These are phyloP conservation scores for Cicer judaicum DNA, from an alignment of 306 rosid genomes.

Conservation along the genomic window DNA sequence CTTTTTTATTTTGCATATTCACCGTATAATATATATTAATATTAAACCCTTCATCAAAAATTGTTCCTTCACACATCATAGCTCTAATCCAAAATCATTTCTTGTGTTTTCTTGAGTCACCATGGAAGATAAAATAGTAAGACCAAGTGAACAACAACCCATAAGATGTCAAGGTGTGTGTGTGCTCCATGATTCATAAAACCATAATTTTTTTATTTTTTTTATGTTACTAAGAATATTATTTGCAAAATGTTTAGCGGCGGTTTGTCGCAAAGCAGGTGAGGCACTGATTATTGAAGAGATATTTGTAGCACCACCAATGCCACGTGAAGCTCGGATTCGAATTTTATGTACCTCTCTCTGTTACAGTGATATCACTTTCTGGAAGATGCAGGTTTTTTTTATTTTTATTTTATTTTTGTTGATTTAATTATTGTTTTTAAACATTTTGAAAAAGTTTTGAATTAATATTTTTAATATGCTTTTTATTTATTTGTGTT, in stretches of 20 bases:
- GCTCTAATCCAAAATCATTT: no score
- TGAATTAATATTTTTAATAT: not conserved
- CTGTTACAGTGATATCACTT: conserved; percentile 76
- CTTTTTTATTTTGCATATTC: no score
- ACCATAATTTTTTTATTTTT: not conserved
- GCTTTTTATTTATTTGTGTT: no score
- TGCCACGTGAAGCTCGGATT: conserved; percentile 74
- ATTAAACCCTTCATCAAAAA: no score
- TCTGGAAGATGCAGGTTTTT: conserved; percentile 76
- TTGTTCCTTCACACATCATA: no score
- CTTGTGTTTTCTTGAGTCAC: conserved; percentile 13
- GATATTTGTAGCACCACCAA: conserved; percentile 76
- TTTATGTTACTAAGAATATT: not conserved
- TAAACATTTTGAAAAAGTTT: no score
- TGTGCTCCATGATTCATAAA: not conserved
- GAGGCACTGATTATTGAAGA: conserved; percentile 74
- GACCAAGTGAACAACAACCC: conserved; percentile 48
- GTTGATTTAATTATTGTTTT: not conserved
- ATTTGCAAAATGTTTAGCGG: conserved; percentile 53
- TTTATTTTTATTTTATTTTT: not conserved
- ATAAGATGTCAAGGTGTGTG: conserved; percentile 70
- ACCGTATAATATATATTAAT: no score
- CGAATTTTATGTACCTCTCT: conserved; percentile 75
- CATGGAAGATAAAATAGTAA: conserved; percentile 53
- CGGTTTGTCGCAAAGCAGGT: conserved; percentile 67